Base-by-base conservation (phyloP, 805 yeast genomes). In the Barnettozyma siamensis region DNA sequence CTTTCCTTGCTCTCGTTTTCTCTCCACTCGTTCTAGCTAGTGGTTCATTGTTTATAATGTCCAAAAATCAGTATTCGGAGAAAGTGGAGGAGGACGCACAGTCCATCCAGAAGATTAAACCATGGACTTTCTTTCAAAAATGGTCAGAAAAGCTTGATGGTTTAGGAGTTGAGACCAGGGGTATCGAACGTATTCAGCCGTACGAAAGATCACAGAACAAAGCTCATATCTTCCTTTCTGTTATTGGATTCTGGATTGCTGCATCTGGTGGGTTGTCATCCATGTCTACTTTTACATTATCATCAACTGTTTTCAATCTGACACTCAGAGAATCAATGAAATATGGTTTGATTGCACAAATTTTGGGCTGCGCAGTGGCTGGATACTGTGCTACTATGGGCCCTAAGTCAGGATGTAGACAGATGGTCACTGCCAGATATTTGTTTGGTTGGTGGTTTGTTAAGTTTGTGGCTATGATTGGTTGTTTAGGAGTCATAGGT, bases 191-290 rank as follows among this genome's bases (percentile, higher is more conserved):
- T 45, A 76, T 83, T 26, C 64, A 73, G 31, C 84, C 93, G 0
- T 68, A 78, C 46, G 85, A 83, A 37, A 63, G 89, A 44, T 70
- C 82, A n/a, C 57, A 65, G 4, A 49, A 56, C 24, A 57, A 51
- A 28, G 40, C 44, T 27, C 55, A 54, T 12, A 66, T 63, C 38
- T 61, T 67, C 34, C 28, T 72, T 5, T 66, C 72, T 13, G 86
- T 85, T 15, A 60, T 73, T 11, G 88, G 93, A 2, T 70, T 87
- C 33, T 88, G 96, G 96, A 55, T 85, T 13, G 79, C 89, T 31
- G 95, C 91, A 0, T 75, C 89, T 44, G 94, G 95, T 39, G 88
- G 95, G 0, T 65, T 88, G n/a, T 81, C 94, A 3, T 85, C 96
- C 1, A 84, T 88, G 88, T 83, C 95, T 1, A 77, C 93, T 1